Percentiles rank a stretch among this genome's conserved stretches.
Evolutionary conservation across 148 eudicot species (phyloP).

Genomic region (Nyssa sinensis): DNA sequence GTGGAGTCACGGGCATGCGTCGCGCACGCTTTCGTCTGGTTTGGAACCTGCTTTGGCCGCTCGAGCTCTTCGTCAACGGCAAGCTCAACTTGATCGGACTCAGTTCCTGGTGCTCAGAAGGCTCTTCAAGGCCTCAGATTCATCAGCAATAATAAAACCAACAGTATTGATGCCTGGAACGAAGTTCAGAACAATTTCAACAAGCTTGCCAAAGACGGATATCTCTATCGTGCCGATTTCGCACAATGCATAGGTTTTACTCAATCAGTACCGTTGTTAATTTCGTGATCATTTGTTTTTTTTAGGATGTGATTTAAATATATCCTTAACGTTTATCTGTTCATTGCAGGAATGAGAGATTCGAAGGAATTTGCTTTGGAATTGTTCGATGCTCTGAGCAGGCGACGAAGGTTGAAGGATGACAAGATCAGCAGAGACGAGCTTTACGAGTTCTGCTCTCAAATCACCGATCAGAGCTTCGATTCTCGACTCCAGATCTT

Average conservation of each 20-base stretch:
- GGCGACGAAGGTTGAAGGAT: slow-evolving; percentile 72
- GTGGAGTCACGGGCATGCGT: slow-evolving; percentile 48
- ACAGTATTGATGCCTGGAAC: slow-evolving; percentile 52
- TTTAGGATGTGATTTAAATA: background rate
- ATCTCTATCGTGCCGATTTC: slow-evolving; percentile 70
- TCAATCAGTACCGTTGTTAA: background rate
- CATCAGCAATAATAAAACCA: slow-evolving; percentile 54
- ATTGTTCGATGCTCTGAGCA: slow-evolving; percentile 80
- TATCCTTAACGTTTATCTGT: too few species aligned
- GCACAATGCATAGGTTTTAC: slow-evolving; percentile 94
- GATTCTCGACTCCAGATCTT: slow-evolving; percentile 97
- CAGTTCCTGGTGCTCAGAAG: slow-evolving; percentile 79
- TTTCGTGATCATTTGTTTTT: background rate
- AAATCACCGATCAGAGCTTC: slow-evolving; percentile 89
- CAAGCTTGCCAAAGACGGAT: slow-evolving; percentile 61
- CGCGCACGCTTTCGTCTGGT: slow-evolving; percentile 35
- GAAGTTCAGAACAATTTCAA: slow-evolving; percentile 65
- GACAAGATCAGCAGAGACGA: slow-evolving; percentile 82
- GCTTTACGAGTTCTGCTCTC: slow-evolving; percentile 85
- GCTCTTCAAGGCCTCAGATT: slow-evolving; percentile 81
- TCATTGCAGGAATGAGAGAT: slow-evolving; percentile 75
- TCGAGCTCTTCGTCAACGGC: slow-evolving; percentile 63
- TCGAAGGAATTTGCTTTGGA: slow-evolving; percentile 86
- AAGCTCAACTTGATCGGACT: slow-evolving; percentile 79
- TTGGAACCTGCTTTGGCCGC: slow-evolving; percentile 65